Percentiles rank a stretch among this genome's conserved stretches.
phyloP scores from a whole-genome alignment of 805 yeast species.

The Yarrowia sp. region DNA sequence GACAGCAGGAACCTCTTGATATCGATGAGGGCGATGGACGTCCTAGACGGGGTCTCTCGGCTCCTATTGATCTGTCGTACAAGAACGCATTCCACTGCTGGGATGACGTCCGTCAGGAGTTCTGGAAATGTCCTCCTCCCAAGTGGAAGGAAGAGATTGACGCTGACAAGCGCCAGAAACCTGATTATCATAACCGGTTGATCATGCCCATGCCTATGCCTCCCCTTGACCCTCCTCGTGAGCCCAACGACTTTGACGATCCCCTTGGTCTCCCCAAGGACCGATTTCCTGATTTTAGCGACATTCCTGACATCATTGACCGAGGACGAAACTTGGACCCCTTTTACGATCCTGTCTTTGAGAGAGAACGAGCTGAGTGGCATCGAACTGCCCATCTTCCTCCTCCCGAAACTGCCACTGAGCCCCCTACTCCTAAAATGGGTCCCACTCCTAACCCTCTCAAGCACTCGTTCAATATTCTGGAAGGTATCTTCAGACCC shows the following conservation, averaged over 20 bases:
- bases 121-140: slow-evolving; percentile 20
- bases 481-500: not conserved
- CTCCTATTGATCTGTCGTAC: slow-evolving; percentile 20
- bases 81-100: slow-evolving; percentile 2
- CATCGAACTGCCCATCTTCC: not conserved
- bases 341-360: slow-evolving; percentile 22
- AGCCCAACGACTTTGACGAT: slow-evolving; percentile 32
- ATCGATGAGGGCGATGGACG: slow-evolving; percentile 25
- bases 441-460: slow-evolving; percentile 3
- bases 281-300: not conserved
- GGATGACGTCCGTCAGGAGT: not conserved
- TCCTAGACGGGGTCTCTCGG: slow-evolving; percentile 6
- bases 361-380: slow-evolving; percentile 5
- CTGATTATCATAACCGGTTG: not conserved
- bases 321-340: slow-evolving; percentile 2
- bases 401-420: not conserved
- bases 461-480: slow-evolving; percentile 5
- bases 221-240: slow-evolving; percentile 7
- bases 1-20: slow-evolving; percentile 28
- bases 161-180: not conserved
- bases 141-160: slow-evolving; percentile 21
- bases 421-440: not conserved
- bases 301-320: slow-evolving; percentile 1
- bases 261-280: slow-evolving; percentile 16
- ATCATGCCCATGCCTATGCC: slow-evolving; percentile 18